These are phyloP conservation scores for Wickerhamiella nectarea DNA, from an alignment of 805 yeast species.

Conservation along the genomic window DNA sequence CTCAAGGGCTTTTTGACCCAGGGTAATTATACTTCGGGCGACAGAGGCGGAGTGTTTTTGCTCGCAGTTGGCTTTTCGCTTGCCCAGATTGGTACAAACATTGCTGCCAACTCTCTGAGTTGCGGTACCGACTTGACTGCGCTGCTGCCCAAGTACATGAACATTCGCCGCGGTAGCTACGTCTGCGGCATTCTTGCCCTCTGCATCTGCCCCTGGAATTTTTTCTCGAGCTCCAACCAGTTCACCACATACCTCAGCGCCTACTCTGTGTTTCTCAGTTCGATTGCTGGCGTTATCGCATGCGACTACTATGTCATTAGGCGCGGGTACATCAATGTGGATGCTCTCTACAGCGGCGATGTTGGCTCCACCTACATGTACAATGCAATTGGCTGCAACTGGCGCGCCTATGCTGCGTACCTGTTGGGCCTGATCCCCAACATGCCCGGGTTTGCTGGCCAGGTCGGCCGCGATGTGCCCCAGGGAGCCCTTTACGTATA, in stretches of 20 bases:
- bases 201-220: conserved; percentile 73
- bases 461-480: conserved; percentile 66
- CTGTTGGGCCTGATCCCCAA: conserved; percentile 70
- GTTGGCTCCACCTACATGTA: conserved; percentile 41
- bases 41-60: conserved; percentile 69
- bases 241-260: conserved; percentile 73
- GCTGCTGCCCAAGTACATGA: conserved; percentile 34
- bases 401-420: conserved; percentile 77
- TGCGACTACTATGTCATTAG: conserved; percentile 60
- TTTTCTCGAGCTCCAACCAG: conserved; percentile 52
- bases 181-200: conserved; percentile 63
- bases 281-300: conserved; percentile 58
- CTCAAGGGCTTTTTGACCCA: conserved; percentile 41
- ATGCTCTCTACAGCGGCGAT: conserved; percentile 46
- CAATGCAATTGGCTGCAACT: conserved; percentile 51
- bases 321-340: conserved; percentile 52
- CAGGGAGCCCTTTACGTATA: conserved; percentile 64
- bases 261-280: conserved; percentile 66
- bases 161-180: conserved; percentile 67
- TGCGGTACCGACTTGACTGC: conserved; percentile 38
- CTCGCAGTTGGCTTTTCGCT: conserved; percentile 52
- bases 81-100: conserved; percentile 34
- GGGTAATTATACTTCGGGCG: conserved; percentile 28
- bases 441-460: conserved; percentile 75
- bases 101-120: conserved; percentile 36